phyloP scores from a whole-genome alignment of 1,284 basidiomycete genomes.

The Cryptococcus sp. region DNA sequence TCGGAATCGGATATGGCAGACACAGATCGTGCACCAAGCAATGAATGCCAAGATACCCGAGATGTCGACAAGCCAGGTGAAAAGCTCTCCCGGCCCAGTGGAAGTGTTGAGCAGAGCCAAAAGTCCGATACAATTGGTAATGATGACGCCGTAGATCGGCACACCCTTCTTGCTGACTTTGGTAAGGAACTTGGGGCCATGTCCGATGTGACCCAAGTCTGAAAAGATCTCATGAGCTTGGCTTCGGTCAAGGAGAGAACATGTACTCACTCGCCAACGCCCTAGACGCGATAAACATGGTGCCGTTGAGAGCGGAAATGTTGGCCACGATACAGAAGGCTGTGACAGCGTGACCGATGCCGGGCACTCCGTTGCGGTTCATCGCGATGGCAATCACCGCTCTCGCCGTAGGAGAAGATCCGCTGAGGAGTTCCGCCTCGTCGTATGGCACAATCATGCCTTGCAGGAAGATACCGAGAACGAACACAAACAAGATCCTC shows the following conservation, averaged over 20 bases:
- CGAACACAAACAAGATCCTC: constrained; percentile 18
- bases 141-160: constrained; percentile 48
- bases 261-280: constrained; percentile 30
- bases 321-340: constrained; percentile 28
- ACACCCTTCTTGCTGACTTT: constrained; percentile 52
- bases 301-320: constrained; percentile 48
- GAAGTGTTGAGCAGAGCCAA: constrained; percentile 49
- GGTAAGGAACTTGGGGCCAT: constrained; percentile 47
- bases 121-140: constrained; percentile 48
- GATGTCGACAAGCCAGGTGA: constrained; percentile 28
- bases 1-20: constrained; percentile 54
- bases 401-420: background rate
- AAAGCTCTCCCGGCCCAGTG: constrained; percentile 26
- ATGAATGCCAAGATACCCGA: constrained; percentile 34
- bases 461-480: constrained; percentile 12
- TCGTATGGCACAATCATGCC: constrained; percentile 7
- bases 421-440: constrained; percentile 5
- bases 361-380: background rate
- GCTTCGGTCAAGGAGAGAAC: background rate
- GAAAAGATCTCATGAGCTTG: constrained; percentile 29
- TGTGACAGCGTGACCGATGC: too few species aligned
- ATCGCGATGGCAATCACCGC: constrained; percentile 11
- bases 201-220: constrained; percentile 27
- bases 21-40: constrained; percentile 32
- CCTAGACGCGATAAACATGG: constrained; percentile 47